Evolutionary conservation across 129 eudicot species (phyloP), one percentile per base, ranked within the genome.

Genomic region (Pulicaria dysenterica): DNA sequence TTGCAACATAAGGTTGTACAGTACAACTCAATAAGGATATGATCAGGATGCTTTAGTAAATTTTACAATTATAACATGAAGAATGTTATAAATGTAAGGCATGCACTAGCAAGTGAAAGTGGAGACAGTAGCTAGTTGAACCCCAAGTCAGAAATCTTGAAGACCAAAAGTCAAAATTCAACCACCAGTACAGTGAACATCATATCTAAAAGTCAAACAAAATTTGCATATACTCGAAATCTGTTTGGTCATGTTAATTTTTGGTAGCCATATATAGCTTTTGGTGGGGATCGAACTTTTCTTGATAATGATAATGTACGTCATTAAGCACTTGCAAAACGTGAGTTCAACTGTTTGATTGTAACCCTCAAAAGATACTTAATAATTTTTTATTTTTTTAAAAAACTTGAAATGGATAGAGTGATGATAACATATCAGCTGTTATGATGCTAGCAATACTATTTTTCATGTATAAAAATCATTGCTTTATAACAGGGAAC

Each of bases 61-160:
- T n/a, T 13, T 48, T 75, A 51, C 44, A 51, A 54, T 78, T 66
- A 5, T 50, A 72, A 79, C 57, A 17, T 56, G 64, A 15, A 41
- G 68, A 70, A 79, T 73, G 64, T 73, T 48, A 56, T 73, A 55
- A 50, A 53, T 65, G 36, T 36, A 66, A 49, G 74, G 79, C 79
- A 49, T 69, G 79, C 79, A 73, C 74, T 64, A 55, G 24, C 63
- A 16, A 40, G 41, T 67, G 74, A 58, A 66, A 73, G 79, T 79
- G 79, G 83, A 73, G 79, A 79, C 83, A 79, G 50, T 58, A 47
- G 74, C 44, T 79, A 73, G 83, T 79, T 79, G 83, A 79, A 67
- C 83, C 75, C 75, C 79, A 72, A 58, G 79, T 79, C 79, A 79
- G 74, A 65, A 65, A 73, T 73, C 74, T 79, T 24, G 72, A 77